Evolutionary conservation across 2,329 filamentous ascomycete genomes (phyloP).

Genomic region (Trichoderma sp.): DNA sequence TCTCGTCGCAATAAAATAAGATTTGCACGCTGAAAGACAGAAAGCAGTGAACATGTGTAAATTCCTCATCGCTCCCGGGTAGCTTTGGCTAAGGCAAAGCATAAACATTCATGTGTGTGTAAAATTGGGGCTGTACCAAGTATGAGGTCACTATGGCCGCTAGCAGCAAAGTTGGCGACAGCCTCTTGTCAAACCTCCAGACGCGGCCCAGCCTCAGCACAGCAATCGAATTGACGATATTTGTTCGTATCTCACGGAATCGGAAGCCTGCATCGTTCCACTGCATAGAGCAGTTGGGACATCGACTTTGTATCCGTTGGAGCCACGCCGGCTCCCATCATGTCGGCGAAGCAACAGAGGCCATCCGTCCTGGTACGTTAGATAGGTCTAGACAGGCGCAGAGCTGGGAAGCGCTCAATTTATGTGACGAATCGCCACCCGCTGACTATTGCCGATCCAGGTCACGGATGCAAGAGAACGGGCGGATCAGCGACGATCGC

Average conservation of each 20-base stretch:
- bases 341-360: conserved; percentile 51
- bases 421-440: not conserved
- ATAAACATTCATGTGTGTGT: not conserved
- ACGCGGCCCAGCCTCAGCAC: not conserved
- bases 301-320: not conserved
- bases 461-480: conserved; percentile 41
- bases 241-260: not conserved
- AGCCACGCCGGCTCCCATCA: conserved; percentile 22
- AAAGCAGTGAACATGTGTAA: not conserved
- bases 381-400: not conserved
- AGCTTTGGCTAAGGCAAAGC: not conserved
- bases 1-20: not conserved
- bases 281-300: not conserved
- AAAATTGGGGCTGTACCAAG: conserved; percentile 24
- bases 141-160: conserved; percentile 29
- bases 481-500: conserved; percentile 31
- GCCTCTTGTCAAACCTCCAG: conserved; percentile 18
- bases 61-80: not conserved
- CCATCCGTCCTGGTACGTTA: conserved; percentile 58
- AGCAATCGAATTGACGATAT: not conserved
- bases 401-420: not conserved
- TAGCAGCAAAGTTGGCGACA: conserved; percentile 23
- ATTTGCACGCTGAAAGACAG: not conserved
- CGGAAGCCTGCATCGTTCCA: not conserved
- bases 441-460: conserved; percentile 25